Evolutionary conservation across 1,284 basidiomycete species (phyloP).

Genomic region (Porodaedalea pini): DNA sequence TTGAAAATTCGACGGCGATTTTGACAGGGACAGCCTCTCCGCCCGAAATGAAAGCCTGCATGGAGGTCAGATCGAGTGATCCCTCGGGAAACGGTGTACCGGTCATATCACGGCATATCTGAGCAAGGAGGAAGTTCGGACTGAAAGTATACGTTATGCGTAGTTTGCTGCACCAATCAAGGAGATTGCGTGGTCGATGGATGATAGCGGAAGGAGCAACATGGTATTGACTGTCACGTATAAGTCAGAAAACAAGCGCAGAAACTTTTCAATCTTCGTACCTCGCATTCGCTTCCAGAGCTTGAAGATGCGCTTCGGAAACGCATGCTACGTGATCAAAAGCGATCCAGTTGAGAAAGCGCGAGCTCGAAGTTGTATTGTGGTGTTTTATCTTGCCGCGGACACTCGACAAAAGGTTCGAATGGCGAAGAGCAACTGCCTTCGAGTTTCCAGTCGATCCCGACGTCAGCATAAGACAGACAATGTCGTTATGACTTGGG

Average conservation of each 20-base stretch:
- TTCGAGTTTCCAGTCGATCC: constrained; percentile 36
- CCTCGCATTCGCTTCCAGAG: constrained; percentile 22
- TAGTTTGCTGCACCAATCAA: constrained; percentile 22
- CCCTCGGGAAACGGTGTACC: constrained; percentile 22
- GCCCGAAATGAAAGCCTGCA: constrained; percentile 34
- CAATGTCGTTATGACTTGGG: constrained; percentile 27
- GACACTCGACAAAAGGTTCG: constrained; percentile 24
- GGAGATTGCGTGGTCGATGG: constrained; percentile 21
- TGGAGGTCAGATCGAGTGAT: constrained; percentile 31
- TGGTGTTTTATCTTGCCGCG: constrained; percentile 25
- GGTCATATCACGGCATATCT: constrained; percentile 34
- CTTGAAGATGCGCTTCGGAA: constrained; percentile 25
- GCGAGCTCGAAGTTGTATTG: constrained; percentile 19
- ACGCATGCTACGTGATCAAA: constrained; percentile 37
- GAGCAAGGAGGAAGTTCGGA: constrained; percentile 43
- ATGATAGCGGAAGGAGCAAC: constrained; percentile 23
- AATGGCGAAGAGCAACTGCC: constrained; percentile 29
- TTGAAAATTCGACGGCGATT: constrained; percentile 36
- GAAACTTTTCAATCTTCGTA: background rate
- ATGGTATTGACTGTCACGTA: constrained; percentile 22
- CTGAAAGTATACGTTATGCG: constrained; percentile 34
- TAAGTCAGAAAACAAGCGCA: background rate
- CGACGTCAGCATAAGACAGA: constrained; percentile 31
- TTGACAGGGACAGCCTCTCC: constrained; percentile 40
- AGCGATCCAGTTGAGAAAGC: constrained; percentile 35